phyloP scores from a whole-genome alignment of 495 filamentous ascomycete species.

The Aspergillus saccharolyticus region DNA sequence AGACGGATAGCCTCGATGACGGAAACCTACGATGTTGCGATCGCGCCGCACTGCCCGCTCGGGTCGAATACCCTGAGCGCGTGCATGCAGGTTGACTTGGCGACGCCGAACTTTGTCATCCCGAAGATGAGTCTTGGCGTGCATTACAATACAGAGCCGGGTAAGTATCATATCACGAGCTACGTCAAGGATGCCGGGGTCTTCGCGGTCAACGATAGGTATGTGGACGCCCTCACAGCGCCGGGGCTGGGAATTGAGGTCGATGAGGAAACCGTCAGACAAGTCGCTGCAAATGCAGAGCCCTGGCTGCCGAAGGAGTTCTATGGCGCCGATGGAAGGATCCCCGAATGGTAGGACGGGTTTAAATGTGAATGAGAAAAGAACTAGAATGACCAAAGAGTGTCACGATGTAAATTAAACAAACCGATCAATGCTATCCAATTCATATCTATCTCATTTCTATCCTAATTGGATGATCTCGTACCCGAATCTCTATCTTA shows the following conservation, averaged over 20 bases:
- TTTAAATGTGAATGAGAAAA: not conserved
- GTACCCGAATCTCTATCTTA: slow-evolving; percentile 2
- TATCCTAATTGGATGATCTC: not conserved
- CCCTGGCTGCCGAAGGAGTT: slow-evolving; percentile 61
- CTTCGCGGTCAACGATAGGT: slow-evolving; percentile 62
- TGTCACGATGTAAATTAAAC: not conserved
- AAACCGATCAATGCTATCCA: not conserved
- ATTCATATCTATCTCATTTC: not conserved
- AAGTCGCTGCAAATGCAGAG: slow-evolving; percentile 44
- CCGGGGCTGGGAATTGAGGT: slow-evolving; percentile 72
- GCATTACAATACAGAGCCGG: slow-evolving; percentile 64
- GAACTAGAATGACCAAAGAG: not conserved
- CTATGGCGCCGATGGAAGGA: slow-evolving; percentile 62
- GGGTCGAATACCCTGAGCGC: slow-evolving; percentile 74
- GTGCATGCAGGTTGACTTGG: slow-evolving; percentile 61
- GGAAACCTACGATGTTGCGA: slow-evolving; percentile 71
- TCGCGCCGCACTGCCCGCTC: slow-evolving; percentile 74
- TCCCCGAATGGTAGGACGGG: slow-evolving; percentile 63
- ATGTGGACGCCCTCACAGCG: slow-evolving; percentile 56
- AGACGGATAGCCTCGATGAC: slow-evolving; percentile 67
- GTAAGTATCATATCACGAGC: slow-evolving; percentile 60
- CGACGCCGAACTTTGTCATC: slow-evolving; percentile 66
- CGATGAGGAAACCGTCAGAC: slow-evolving; percentile 60
- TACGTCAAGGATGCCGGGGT: slow-evolving; percentile 60
- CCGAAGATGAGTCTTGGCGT: slow-evolving; percentile 80